Base-by-base conservation (phyloP, 352 stramenopile genomes). In the Globisporangium parvum region DNA sequence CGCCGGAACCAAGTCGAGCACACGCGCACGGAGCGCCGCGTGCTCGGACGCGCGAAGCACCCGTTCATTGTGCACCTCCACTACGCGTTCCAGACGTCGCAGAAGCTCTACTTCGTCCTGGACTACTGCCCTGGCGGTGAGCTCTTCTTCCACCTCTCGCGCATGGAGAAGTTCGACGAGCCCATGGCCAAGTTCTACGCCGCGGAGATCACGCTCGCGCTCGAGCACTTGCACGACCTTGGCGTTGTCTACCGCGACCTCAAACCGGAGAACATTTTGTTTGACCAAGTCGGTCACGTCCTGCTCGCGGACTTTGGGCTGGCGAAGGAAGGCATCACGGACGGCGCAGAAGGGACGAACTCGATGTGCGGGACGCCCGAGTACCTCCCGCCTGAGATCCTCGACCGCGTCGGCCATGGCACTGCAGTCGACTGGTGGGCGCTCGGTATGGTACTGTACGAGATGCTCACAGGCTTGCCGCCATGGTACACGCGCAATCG, bases 401-500 rank as follows among this genome's bases (percentile, higher is more conserved):
- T 97, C 9, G 82, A 91, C 69, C 80, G 86, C 47, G 77, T 91
- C 41, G 88, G 86, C 41, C 86, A 97, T 68, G 91, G 91, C 59
- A 96, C 85, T 8, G 84, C 86, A 18, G 88, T 96, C 14, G 91
- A 97, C 68, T 97, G 90, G 88, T 97, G 91, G 91, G 86, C 86
- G 15, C 80, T 97, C 23, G 91, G 84, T 41, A 92, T 92, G 79
- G 80, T 98, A 55, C 70, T 98, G 15, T 98, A 96, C 73, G 90
- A 97, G 61, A 97, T 98, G 90, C 77, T 98, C 33, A 98, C 85
- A 60, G 89, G 89, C 0, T 70, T 96, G 41, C 88, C 88, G 15
- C 89, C 86, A 17, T 96, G 89, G 89, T 97, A 97, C 80, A 97
- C 87, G 55, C 87, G 88, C 66, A 94, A 97, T 74, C 82, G 88